These are phyloP conservation scores for Naganishia kalamii DNA, from an alignment of 768 basidiomycete species.

Conservation along the genomic window DNA sequence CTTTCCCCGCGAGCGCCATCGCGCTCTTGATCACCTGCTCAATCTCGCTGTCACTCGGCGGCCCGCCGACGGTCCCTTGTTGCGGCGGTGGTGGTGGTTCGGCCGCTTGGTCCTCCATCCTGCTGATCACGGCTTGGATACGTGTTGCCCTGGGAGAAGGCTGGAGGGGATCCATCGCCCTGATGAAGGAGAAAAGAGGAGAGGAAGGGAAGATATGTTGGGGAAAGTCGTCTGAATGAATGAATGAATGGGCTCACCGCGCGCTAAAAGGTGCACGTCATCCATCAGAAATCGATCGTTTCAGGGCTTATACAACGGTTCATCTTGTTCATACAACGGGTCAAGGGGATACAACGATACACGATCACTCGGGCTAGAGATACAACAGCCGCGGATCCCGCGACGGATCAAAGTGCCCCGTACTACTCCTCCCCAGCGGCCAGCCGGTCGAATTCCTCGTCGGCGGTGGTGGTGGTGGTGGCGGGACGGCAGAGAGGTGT, in stretches of 20 bases:
- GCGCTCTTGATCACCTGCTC: constrained; percentile 24
- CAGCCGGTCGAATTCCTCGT: background rate
- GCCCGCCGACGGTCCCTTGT: background rate
- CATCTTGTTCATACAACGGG: constrained; percentile 1
- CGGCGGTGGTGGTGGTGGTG: background rate
- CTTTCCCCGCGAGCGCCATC: constrained; percentile 23
- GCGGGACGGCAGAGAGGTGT: background rate
- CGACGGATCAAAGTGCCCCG: constrained; percentile 20
- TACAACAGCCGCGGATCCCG: constrained; percentile 17
- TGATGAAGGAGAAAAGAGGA: background rate
- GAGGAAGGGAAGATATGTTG: too few relatives aligned
- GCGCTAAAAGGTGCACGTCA: constrained; percentile 1
- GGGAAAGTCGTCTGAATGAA: too few relatives aligned
- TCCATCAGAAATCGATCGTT: background rate
- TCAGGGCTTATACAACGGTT: background rate
- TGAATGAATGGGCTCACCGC: background rate
- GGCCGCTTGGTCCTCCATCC: background rate
- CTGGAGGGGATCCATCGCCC: background rate
- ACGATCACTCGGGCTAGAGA: background rate
- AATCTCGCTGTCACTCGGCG: constrained; percentile 22
- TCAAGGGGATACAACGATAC: constrained; percentile 12
- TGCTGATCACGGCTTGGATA: background rate
- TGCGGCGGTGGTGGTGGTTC: background rate
- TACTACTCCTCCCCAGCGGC: background rate
- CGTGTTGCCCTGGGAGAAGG: background rate